Conservation (phyloP, 345 rosid species). For the Turnera subulata region DNA sequence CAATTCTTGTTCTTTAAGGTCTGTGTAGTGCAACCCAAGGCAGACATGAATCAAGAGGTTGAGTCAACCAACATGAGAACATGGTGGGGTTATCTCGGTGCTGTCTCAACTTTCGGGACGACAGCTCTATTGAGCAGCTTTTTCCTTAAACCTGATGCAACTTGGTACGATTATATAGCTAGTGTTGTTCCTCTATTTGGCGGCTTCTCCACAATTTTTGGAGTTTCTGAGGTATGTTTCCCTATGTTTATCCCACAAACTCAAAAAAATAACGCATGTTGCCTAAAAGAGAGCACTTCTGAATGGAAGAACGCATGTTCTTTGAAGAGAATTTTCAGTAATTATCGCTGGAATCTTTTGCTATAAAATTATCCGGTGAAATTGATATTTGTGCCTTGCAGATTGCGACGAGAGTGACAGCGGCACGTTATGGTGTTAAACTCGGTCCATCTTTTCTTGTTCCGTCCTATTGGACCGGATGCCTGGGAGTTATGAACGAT, state of each 20-base stretch:
- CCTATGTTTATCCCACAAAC: background rate
- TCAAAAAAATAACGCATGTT: no score
- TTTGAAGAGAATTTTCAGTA: no score
- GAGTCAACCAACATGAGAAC: slow-evolving; percentile 81
- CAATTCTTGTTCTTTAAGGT: slow-evolving; percentile 42
- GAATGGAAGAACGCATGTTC: no score
- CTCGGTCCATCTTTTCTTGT: slow-evolving; percentile 89
- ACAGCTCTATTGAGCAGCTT: slow-evolving; percentile 87
- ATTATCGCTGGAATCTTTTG: no score
- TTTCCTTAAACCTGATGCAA: slow-evolving; percentile 84
- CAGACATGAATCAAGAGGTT: slow-evolving; percentile 81
- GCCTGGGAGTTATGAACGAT: slow-evolving; percentile 89
- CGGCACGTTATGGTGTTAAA: slow-evolving; percentile 63
- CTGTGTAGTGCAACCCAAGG: slow-evolving; percentile 88
- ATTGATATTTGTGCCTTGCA: slow-evolving; percentile 21
- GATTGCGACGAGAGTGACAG: slow-evolving; percentile 81
- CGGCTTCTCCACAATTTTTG: slow-evolving; percentile 76
- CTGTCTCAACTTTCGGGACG: slow-evolving; percentile 80
- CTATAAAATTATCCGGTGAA: background rate
- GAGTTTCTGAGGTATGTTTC: slow-evolving; percentile 76
- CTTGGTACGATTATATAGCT: slow-evolving; percentile 71
- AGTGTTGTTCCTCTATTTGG: slow-evolving; percentile 76
- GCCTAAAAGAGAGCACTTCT: no score
- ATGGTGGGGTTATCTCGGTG: slow-evolving; percentile 76
- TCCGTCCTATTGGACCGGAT: slow-evolving; percentile 95